Percentiles rank a stretch among this genome's conserved stretches.
These are phyloP conservation scores for Fusarium sp. DNA, from an alignment of 2,329 filamentous ascomycete genomes.

Conservation along the genomic window DNA sequence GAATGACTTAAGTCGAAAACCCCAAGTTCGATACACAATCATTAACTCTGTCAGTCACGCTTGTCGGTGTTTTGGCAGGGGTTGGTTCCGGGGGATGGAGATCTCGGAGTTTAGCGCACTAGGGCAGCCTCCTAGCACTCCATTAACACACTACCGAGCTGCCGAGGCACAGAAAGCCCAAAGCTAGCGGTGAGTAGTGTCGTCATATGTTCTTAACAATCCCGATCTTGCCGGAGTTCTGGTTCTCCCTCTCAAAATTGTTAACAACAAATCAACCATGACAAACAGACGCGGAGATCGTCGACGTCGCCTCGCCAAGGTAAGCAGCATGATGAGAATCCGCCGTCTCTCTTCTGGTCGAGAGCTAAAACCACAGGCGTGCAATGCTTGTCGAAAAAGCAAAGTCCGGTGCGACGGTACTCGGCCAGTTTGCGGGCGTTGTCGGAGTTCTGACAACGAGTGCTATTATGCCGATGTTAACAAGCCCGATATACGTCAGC, in stretches of 20 bases:
- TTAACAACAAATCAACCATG: too few relatives aligned
- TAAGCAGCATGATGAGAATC: fast-evolving
- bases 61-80: too few relatives aligned
- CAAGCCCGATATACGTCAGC: background rate
- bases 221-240: too few relatives aligned
- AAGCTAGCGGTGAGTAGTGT: too few relatives aligned
- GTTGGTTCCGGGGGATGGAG: background rate
- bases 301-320: background rate
- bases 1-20: too few relatives aligned
- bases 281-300: background rate
- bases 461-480: background rate
- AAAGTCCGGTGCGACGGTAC: background rate
- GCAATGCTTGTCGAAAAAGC: background rate
- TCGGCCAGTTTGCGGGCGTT: background rate
- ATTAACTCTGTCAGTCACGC: background rate
- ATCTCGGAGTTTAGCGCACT: background rate
- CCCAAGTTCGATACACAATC: too few relatives aligned
- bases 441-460: background rate
- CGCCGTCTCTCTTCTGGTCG: too few relatives aligned
- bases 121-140: too few relatives aligned
- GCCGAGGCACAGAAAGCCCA: background rate
- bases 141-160: too few relatives aligned
- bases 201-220: too few relatives aligned
- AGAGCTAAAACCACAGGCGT: background rate
- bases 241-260: too few relatives aligned